Evolutionary conservation across 371 early-diverging fungal species (phyloP).

Genomic region (Cladochytrium tenue): DNA sequence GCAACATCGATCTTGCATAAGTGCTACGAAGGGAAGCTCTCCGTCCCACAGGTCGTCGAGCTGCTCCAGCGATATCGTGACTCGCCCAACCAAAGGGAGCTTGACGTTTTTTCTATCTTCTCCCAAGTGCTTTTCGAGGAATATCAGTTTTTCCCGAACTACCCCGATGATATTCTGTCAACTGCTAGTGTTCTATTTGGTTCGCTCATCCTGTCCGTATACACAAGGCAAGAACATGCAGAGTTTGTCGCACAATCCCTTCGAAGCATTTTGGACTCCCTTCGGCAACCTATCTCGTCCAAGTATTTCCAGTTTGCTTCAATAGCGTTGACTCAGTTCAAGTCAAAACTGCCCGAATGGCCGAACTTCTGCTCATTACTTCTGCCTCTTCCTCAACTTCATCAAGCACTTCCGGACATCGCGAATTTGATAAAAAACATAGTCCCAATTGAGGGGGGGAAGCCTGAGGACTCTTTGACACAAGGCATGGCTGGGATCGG

Average conservation of each 20-base stretch:
- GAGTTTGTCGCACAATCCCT: slow-evolving; percentile 82
- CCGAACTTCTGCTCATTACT: slow-evolving; percentile 83
- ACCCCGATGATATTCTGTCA: slow-evolving; percentile 89
- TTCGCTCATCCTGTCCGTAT: slow-evolving; percentile 77
- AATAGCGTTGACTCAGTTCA: slow-evolving; percentile 82
- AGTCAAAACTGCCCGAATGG: slow-evolving; percentile 81
- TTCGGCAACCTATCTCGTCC: slow-evolving; percentile 75
- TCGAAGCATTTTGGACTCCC: slow-evolving; percentile 80
- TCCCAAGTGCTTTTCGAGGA: slow-evolving; percentile 90
- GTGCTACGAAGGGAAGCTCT: slow-evolving; percentile 74
- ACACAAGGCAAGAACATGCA: slow-evolving; percentile 72
- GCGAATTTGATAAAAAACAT: slow-evolving; percentile 37
- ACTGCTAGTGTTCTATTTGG: slow-evolving; percentile 90
- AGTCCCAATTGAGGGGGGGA: background rate
- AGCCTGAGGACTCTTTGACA: background rate
- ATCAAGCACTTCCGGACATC: slow-evolving; percentile 76
- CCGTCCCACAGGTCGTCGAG: slow-evolving; percentile 74
- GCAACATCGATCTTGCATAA: slow-evolving; percentile 75
- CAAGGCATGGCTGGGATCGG: slow-evolving; percentile 2
- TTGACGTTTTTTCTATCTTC: slow-evolving; percentile 79
- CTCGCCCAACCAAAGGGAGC: slow-evolving; percentile 69
- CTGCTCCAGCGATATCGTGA: slow-evolving; percentile 68
- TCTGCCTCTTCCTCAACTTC: slow-evolving; percentile 75
- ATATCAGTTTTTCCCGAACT: slow-evolving; percentile 88
- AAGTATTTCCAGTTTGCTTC: slow-evolving; percentile 89